phyloP scores from a whole-genome alignment of 2,329 filamentous ascomycete genomes.

The Monosporascus sp. region DNA sequence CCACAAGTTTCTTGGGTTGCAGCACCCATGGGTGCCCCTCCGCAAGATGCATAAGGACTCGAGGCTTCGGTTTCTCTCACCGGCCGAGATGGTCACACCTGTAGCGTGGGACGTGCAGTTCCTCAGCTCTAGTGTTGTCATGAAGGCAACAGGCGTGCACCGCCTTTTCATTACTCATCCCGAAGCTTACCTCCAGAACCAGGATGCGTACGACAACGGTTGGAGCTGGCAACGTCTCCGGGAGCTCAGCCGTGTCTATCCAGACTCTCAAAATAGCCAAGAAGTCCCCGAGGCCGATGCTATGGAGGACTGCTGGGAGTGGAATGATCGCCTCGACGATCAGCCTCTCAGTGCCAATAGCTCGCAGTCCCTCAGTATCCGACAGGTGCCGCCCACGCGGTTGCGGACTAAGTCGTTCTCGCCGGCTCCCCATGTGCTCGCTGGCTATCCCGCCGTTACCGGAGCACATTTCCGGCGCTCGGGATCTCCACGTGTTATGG shows the following conservation, averaged over 20 bases:
- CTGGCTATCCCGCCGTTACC: slow-evolving; percentile 7
- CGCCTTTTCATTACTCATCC: slow-evolving; percentile 72
- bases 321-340: slow-evolving; percentile 60
- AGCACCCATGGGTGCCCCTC: slow-evolving; percentile 67
- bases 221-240: slow-evolving; percentile 71
- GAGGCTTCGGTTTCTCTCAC: slow-evolving; percentile 63
- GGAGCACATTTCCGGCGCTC: slow-evolving; percentile 32
- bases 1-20: slow-evolving; percentile 53
- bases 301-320: slow-evolving; percentile 62
- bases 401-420: slow-evolving; percentile 35
- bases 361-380: slow-evolving; percentile 36
- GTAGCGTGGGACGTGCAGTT: slow-evolving; percentile 68
- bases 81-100: slow-evolving; percentile 68
- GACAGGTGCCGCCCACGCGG: slow-evolving; percentile 34
- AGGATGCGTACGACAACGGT: slow-evolving; percentile 43
- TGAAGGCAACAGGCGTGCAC: slow-evolving; percentile 60
- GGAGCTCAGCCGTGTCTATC: slow-evolving; percentile 53
- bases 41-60: slow-evolving; percentile 72
- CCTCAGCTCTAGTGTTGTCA: slow-evolving; percentile 63
- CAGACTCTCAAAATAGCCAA: slow-evolving; percentile 37
- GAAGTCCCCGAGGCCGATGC: slow-evolving; percentile 57
- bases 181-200: slow-evolving; percentile 67
- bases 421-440: slow-evolving; percentile 29
- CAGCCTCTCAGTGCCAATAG: slow-evolving; percentile 36
- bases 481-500: neutral